Base-by-base conservation (phyloP, 768 basidiomycete species). In the Mycena amicta region DNA sequence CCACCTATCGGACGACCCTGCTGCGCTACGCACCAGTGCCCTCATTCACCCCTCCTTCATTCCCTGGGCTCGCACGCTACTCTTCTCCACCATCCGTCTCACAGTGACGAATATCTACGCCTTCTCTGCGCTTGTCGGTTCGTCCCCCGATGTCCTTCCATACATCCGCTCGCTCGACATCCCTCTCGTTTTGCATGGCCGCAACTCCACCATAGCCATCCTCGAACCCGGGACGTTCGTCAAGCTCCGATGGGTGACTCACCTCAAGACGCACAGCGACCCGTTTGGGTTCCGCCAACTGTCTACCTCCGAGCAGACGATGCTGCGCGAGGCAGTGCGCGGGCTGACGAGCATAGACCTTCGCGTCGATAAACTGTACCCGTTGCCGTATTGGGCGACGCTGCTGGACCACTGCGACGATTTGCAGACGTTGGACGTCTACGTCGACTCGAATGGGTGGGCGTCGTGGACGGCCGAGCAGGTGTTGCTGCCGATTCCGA, bases 211-310 rank as follows among this genome's bases (percentile, higher is more conserved):
- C 1, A 39, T 46, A 27, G 41, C 55, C n/a, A 28, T 59, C 51
- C 37, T 63, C 55, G n/a, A 54, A 1, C 31, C 55, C 13, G 26
- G 37, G 22, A 56, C 37, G 22, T 27, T 63, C 40, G 49, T 40
- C 3, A 39, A 45, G 28, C 33, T 56, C 5, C 51, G 57, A 2
- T 45, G 52, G 11, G 11, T 63, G 23, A 56, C 58, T 16, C 52
- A 53, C 13, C 41, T 63, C n/a, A 26, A 20, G 20, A 15, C 55
- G 15, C 62, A 63, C 52, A 15, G 55, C 25, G 58, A 63, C 29
- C 62, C 62, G 0, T 60, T 63, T 29, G 62, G 37, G 23, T 56
- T 59, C 30, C 58, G 62, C 1, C 57, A 60, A 4, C 62, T 63
- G 13, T 56, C 57, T 1, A 18, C 39, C 15, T 6, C 31, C 1